These are phyloP conservation scores for Pseudogymnoascus sp. DNA, from an alignment of 2,329 filamentous ascomycete species.

Conservation along the genomic window DNA sequence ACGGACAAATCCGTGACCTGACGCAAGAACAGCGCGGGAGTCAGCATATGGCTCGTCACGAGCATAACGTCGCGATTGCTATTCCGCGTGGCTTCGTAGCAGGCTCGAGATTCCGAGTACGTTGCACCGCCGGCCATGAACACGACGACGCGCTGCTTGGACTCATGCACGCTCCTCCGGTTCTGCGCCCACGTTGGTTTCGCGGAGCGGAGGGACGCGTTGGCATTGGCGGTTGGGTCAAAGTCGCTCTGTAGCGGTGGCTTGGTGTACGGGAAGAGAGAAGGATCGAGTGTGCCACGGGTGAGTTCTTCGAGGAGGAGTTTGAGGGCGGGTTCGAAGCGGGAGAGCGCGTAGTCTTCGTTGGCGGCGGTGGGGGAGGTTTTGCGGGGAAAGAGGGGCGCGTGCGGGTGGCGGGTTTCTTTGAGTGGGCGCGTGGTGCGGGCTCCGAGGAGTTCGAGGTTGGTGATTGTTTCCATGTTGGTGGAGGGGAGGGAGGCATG, in stretches of 20 bases:
- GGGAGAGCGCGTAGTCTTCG: conserved; percentile 78
- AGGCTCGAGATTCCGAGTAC: conserved; percentile 79
- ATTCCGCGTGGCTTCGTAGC: conserved; percentile 73
- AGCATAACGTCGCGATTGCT: conserved; percentile 78
- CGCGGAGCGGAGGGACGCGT: conserved; percentile 76
- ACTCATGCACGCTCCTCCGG: conserved; percentile 64
- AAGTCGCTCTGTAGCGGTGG: conserved; percentile 56
- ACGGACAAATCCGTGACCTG: conserved; percentile 73
- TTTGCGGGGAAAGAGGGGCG: conserved; percentile 65
- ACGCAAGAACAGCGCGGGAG: conserved; percentile 69
- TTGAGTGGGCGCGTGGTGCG: conserved; percentile 65
- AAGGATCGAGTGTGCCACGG: conserved; percentile 57
- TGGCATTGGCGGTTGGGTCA: conserved; percentile 45
- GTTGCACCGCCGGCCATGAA: conserved; percentile 95
- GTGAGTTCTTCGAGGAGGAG: conserved; percentile 70
- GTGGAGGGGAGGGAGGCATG: conserved; percentile 71
- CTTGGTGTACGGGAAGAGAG: conserved; percentile 62
- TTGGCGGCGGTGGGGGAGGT: conserved; percentile 43
- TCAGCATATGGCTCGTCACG: conserved; percentile 86
- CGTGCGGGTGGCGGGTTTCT: conserved; percentile 57
- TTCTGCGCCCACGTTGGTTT: conserved; percentile 94
- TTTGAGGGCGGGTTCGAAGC: conserved; percentile 76
- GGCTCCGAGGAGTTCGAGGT: conserved; percentile 74
- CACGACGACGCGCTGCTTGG: conserved; percentile 80
- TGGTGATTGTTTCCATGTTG: conserved; percentile 64